Evolutionary conservation across 768 basidiomycete genomes (phyloP).

Genomic region (Rhodotorula graminis): DNA sequence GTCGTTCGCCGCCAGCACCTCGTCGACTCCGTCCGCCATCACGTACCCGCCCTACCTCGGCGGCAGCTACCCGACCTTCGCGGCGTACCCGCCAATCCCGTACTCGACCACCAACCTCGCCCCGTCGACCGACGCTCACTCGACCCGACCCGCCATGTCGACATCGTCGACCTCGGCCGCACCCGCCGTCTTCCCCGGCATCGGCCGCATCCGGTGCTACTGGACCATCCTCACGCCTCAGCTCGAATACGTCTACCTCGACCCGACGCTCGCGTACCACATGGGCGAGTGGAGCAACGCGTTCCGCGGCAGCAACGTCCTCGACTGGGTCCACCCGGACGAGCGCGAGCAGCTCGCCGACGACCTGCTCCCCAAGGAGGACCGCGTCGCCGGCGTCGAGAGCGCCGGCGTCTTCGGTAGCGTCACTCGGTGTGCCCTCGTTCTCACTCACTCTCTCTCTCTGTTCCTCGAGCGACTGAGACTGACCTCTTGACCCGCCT

Average conservation of each 20-base stretch:
- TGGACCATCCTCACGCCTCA: constrained; percentile 40
- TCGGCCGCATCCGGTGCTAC: constrained; percentile 41
- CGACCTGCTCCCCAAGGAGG: constrained; percentile 30
- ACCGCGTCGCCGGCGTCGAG: constrained; percentile 30
- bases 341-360: constrained; percentile 25
- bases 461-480: too few species aligned
- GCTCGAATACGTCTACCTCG: constrained; percentile 41
- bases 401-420: constrained; percentile 40
- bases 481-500: background rate
- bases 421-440: constrained; percentile 37
- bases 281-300: constrained; percentile 17
- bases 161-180: background rate
- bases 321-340: constrained; percentile 43
- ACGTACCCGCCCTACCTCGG: background rate
- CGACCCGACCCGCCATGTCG: background rate
- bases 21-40: background rate
- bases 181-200: constrained; percentile 7
- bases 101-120: background rate
- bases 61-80: background rate
- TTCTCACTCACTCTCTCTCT: too few species aligned
- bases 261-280: constrained; percentile 38
- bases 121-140: background rate
- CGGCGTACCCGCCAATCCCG: background rate
- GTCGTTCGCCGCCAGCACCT: background rate
- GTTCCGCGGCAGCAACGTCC: constrained; percentile 34